phyloP scores from a whole-genome alignment of 148 eudicot genomes.

The Silene latifolia region DNA sequence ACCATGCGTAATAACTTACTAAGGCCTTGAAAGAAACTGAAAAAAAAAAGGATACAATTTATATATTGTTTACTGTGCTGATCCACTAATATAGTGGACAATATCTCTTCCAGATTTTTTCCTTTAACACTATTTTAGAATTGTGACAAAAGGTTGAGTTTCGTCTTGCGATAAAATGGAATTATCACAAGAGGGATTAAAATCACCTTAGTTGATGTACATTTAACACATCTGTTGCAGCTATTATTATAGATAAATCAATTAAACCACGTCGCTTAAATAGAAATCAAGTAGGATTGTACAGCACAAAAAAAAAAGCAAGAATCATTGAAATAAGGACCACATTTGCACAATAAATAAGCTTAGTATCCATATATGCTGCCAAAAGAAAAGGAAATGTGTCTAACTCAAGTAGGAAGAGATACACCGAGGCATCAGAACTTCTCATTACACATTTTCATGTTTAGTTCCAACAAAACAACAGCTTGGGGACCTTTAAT shows the following conservation, averaged over 20 bases:
- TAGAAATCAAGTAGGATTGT: background rate
- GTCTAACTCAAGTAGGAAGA: background rate
- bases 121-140: background rate
- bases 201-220: background rate
- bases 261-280: background rate
- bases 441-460: constrained; percentile 13
- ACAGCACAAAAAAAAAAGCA: background rate
- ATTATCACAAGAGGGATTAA: background rate
- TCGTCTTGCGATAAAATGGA: background rate
- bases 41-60: background rate
- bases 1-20: background rate
- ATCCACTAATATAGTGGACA: background rate
- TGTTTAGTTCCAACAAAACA: background rate
- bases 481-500: background rate
- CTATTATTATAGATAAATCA: background rate
- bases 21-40: background rate
- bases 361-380: background rate
- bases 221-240: background rate
- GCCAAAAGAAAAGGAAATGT: constrained; percentile 7
- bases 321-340: background rate
- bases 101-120: background rate
- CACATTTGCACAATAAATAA: constrained; percentile 1
- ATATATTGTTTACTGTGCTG: background rate
- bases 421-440: background rate
- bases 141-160: background rate